phyloP scores from a whole-genome alignment of 139 green algal species.

The Chlamydomonas sp. region DNA sequence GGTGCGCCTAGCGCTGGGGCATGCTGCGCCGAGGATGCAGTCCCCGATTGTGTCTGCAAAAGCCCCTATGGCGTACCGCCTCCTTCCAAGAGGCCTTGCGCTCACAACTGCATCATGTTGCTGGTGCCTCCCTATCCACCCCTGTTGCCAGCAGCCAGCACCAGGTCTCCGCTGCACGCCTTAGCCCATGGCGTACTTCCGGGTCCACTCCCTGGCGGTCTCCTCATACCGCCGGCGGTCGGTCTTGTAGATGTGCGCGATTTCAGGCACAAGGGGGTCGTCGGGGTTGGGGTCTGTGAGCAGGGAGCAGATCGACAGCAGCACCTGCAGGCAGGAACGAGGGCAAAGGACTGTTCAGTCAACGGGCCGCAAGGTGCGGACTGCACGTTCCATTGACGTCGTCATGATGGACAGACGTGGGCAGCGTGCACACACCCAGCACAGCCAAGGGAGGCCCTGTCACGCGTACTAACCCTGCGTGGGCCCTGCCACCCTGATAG shows the following conservation, averaged over 20 bases:
- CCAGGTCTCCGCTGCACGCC: not conserved
- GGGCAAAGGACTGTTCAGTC: no score
- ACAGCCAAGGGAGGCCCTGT: not conserved
- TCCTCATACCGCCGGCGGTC: constrained; percentile 91
- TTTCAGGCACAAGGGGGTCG: constrained; percentile 98
- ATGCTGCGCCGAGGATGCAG: no score
- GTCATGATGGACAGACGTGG: no score
- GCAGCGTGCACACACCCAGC: not conserved
- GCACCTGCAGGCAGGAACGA: constrained; percentile 71
- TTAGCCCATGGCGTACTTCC: constrained; percentile 95
- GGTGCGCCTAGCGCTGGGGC: no score
- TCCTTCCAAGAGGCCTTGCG: no score
- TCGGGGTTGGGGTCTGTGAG: constrained; percentile 99
- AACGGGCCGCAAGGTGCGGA: not conserved
- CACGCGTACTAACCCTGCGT: not conserved
- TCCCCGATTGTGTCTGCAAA: no score
- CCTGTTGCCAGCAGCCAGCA: not conserved
- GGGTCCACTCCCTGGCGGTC: constrained; percentile 94
- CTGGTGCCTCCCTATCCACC: no score
- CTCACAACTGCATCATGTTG: no score
- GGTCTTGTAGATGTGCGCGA: constrained; percentile 98
- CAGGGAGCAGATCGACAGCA: constrained; percentile 97
- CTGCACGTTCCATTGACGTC: no score
- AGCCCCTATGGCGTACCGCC: no score
- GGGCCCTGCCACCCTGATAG: not conserved